Evolutionary conservation across 106 monocot species (phyloP), one percentile per base, ranked within the genome.

Genomic region (Narthecium ossifragum): DNA sequence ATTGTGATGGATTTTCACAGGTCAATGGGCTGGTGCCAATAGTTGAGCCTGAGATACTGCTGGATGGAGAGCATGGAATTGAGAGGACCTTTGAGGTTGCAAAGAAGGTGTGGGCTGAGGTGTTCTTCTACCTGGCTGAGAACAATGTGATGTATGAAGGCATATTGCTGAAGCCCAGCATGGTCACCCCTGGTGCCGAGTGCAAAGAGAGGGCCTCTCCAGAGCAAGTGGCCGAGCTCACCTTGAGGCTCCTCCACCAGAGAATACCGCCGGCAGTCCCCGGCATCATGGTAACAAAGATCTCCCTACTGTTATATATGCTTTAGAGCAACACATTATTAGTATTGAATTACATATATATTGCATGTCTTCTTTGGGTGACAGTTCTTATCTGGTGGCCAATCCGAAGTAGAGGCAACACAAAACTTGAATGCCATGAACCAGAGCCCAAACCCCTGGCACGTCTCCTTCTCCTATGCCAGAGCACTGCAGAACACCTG

Each of bases 331-430:
- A n/a, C n/a, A n/a, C n/a, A n/a, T n/a, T n/a, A n/a, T n/a, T n/a
- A n/a, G n/a, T n/a, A n/a, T n/a, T n/a, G n/a, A n/a, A n/a, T n/a
- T n/a, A n/a, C n/a, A n/a, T n/a, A n/a, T n/a, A n/a, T n/a, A n/a
- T n/a, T n/a, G n/a, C n/a, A n/a, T n/a, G 1, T 4, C 3, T 8
- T 8, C 34, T 18, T 36, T 38, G 4, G 30, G n/a, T 26, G 48
- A 29, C 66, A 82, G 82, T 88, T 88, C 75, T 75, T 88, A 27
- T 88, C 82, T 21, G 87, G 87, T 29, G 87, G 87, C 1, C 87
- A 88, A 59, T 88, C 87, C 29, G 82, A 88, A 68, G 78, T 88
- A 38, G 87, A 88, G 72, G 87, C 87, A 55, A 88, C 87, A 34
- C 63, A 63, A 58, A 88, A 88, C 79, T 37, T 88, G 45, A 88